Conservation (phyloP, 179 eudicot species). For the Carnegiea gigantea region DNA sequence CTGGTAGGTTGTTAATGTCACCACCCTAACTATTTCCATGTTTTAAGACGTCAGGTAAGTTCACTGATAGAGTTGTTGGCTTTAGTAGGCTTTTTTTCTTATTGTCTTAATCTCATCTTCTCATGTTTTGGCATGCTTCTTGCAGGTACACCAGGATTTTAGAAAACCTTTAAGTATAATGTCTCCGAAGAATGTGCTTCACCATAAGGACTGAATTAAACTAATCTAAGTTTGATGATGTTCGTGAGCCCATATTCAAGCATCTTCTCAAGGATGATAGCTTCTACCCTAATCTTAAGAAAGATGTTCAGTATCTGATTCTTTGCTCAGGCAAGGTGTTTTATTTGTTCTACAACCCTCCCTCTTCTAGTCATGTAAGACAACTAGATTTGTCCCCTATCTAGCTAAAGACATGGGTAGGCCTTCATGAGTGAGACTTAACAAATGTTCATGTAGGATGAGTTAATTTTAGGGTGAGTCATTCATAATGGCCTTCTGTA, state of each 20-base stretch:
- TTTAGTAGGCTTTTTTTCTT: not conserved
- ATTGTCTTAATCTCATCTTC: no score
- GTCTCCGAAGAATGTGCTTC: constrained; percentile 83
- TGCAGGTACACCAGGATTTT: constrained; percentile 46
- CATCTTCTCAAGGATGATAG: constrained; percentile 74
- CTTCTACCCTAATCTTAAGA: constrained; percentile 63
- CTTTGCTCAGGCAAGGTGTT: constrained; percentile 84
- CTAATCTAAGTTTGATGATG: constrained; percentile 81
- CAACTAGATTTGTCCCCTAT: no score
- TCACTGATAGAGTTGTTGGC: not conserved
- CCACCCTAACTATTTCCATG: constrained; percentile 51
- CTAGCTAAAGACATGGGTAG: no score
- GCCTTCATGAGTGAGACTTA: no score
- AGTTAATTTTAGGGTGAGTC: no score
- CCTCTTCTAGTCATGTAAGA: no score
- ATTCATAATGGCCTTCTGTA: no score
- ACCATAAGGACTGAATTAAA: constrained; percentile 83
- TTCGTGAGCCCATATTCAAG: constrained; percentile 72
- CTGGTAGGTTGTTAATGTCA: constrained; percentile 53
- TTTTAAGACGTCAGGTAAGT: constrained; percentile 47
- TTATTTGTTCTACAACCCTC: no score
- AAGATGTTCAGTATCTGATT: constrained; percentile 63
- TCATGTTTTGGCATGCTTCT: constrained; percentile 7
- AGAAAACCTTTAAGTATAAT: constrained; percentile 48
- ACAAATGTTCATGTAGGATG: no score